Conservation (phyloP, 257 asterid species). For the Forsythia viridissima region DNA sequence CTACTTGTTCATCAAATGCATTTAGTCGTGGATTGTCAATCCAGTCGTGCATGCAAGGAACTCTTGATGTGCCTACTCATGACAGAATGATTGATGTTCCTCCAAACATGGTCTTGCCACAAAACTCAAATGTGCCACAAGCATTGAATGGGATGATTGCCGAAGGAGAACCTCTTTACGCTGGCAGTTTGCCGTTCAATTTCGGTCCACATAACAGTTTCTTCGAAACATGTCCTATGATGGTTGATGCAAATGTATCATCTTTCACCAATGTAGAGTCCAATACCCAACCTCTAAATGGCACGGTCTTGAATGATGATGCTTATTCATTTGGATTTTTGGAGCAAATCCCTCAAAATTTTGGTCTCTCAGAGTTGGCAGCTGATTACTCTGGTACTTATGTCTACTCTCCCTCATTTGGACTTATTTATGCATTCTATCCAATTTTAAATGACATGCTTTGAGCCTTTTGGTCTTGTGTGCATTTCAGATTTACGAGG, state of each 20-base stretch:
- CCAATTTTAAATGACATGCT: not conserved
- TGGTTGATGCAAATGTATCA: constrained; percentile 66
- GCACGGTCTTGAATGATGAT: constrained; percentile 58
- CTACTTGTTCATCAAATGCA: constrained; percentile 18
- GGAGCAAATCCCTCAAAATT: constrained; percentile 50
- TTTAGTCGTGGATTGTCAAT: constrained; percentile 45
- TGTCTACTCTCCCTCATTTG: constrained; percentile 16
- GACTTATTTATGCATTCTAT: not conserved
- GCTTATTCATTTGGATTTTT: constrained; percentile 56
- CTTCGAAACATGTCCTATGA: constrained; percentile 52
- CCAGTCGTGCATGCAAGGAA: constrained; percentile 49
- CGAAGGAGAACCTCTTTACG: constrained; percentile 55
- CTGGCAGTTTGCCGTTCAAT: constrained; percentile 53
- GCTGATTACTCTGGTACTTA: constrained; percentile 53
- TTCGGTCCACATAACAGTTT: constrained; percentile 52
- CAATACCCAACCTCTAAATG: constrained; percentile 57
- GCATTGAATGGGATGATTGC: constrained; percentile 50
- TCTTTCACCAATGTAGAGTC: constrained; percentile 64
- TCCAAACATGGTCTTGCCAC: constrained; percentile 52
- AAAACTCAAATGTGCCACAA: constrained; percentile 46
- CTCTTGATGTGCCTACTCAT: constrained; percentile 39
- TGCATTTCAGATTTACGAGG: constrained; percentile 61
- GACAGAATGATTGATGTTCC: constrained; percentile 47
- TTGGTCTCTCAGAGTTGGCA: constrained; percentile 54
- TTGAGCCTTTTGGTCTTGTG: too few species aligned